Conservation (phyloP, 768 basidiomycete species). For the Coprinopsis marcescibilis region DNA sequence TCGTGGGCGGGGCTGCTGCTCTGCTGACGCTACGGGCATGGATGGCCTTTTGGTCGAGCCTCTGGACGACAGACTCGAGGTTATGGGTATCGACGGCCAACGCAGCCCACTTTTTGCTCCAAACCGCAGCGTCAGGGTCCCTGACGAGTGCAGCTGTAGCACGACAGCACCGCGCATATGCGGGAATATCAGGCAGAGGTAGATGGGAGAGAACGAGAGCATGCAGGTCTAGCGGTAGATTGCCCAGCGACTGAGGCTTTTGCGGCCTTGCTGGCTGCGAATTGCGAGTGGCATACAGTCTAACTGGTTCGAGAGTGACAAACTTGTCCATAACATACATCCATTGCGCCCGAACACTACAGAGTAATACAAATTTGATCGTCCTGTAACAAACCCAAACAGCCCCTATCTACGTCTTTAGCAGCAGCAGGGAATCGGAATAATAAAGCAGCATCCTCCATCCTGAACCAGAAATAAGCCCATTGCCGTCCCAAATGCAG, state of each 20-base stretch:
- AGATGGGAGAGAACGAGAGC: conserved; percentile 66
- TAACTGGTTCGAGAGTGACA: conserved; percentile 73
- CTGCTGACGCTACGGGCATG: conserved; percentile 32
- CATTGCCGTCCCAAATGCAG: neutral
- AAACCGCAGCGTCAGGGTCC: conserved; percentile 58
- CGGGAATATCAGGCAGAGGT: conserved; percentile 75
- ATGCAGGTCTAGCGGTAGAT: conserved; percentile 74
- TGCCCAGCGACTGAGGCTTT: conserved; percentile 51
- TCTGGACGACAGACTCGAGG: conserved; percentile 47
- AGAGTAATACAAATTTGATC: too few relatives aligned
- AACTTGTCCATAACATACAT: conserved; percentile 72
- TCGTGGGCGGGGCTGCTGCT: conserved; percentile 51
- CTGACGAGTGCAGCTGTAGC: conserved; percentile 55
- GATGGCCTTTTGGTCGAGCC: conserved; percentile 45
- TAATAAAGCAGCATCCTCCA: conserved; percentile 30
- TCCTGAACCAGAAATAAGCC: conserved; percentile 15
- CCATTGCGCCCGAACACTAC: neutral
- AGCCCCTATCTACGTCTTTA: neutral
- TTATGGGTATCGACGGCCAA: conserved; percentile 43
- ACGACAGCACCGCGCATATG: conserved; percentile 63
- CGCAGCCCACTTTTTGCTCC: conserved; percentile 68
- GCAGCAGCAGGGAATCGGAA: conserved; percentile 30
- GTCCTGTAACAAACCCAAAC: neutral
- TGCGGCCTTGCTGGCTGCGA: conserved; percentile 7
- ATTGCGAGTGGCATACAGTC: conserved; percentile 33